Percentiles rank a stretch among this genome's conserved stretches.
Conservation (phyloP, 305 asterid genomes). For the Stenogyne calaminthoides region DNA sequence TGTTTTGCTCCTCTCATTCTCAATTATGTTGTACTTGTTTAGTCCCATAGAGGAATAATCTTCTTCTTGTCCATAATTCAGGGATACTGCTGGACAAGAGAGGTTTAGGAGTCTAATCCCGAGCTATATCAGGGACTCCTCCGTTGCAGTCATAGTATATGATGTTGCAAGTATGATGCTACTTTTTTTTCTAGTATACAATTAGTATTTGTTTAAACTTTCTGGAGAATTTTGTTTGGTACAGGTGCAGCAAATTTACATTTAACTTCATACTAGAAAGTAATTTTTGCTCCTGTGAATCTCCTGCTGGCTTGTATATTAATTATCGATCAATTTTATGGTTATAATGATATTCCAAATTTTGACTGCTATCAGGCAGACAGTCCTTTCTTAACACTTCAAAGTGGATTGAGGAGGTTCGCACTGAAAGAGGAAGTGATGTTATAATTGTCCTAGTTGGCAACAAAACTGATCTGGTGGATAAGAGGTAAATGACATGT, state of each 20-base stretch:
- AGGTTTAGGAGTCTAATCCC: constrained; percentile 92
- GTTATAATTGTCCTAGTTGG: constrained; percentile 76
- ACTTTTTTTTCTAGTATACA: constrained; percentile 12
- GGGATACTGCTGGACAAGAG: constrained; percentile 99
- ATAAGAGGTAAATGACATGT: constrained; percentile 50
- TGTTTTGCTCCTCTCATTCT: not conserved
- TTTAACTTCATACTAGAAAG: not conserved
- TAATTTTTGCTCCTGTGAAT: not conserved
- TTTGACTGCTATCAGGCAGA: constrained; percentile 44
- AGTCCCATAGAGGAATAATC: constrained; percentile 21
- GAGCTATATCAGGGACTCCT: constrained; percentile 89
- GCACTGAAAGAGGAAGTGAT: constrained; percentile 79
- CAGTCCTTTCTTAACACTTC: constrained; percentile 66
- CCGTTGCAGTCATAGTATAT: constrained; percentile 87
- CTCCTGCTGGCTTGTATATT: constrained; percentile 5
- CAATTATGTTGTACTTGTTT: constrained; percentile 4
- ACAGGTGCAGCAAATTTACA: constrained; percentile 2
- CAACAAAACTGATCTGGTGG: constrained; percentile 80
- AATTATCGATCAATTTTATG: constrained; percentile 18
- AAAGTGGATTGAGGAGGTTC: constrained; percentile 74
- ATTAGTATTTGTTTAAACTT: not conserved
- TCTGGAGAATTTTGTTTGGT: constrained; percentile 1
- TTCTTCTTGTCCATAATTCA: constrained; percentile 32
- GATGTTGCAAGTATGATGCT: constrained; percentile 80
- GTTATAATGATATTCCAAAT: constrained; percentile 19